phyloP scores from a whole-genome alignment of 2,329 filamentous ascomycete genomes.

The Sclerotinia sclerotiorum region DNA sequence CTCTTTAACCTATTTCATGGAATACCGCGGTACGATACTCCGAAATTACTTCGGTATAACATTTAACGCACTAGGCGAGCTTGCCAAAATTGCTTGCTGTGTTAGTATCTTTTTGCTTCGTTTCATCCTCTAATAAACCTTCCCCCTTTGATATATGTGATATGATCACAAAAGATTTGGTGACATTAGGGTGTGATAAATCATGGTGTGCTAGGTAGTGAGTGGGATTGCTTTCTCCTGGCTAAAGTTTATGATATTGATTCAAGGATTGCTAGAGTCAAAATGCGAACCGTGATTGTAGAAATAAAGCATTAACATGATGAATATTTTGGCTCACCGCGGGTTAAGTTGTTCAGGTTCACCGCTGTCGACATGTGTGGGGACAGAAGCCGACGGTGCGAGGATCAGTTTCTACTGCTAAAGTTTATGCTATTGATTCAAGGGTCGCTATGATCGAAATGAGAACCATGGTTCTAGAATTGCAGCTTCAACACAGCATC shows the following conservation, averaged over 20 bases:
- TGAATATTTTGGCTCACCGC: not conserved
- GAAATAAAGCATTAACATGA: not conserved
- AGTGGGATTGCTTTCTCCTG: not conserved
- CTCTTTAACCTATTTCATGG: no score
- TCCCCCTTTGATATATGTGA: not conserved
- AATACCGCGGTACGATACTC: not conserved
- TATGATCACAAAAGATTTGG: no score
- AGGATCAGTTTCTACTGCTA: not conserved
- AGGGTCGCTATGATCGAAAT: not conserved
- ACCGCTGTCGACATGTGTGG: no score
- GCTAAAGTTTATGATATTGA: not conserved
- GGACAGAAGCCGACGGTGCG: no score
- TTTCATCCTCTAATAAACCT: not conserved
- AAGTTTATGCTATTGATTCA: not conserved
- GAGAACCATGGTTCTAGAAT: not conserved
- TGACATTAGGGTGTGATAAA: no score
- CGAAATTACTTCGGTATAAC: slow-evolving; percentile 2
- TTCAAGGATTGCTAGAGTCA: not conserved
- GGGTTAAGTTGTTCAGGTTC: no score
- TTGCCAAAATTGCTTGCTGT: not conserved
- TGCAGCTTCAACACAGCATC: not conserved
- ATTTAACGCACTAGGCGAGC: not conserved
- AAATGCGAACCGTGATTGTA: not conserved
- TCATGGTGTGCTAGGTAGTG: no score
- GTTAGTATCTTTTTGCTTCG: slow-evolving; percentile 1